Percentiles rank a stretch among this genome's conserved stretches.
These are phyloP conservation scores for Ustilago bromivora DNA, from an alignment of 1,284 basidiomycete species.

Conservation along the genomic window DNA sequence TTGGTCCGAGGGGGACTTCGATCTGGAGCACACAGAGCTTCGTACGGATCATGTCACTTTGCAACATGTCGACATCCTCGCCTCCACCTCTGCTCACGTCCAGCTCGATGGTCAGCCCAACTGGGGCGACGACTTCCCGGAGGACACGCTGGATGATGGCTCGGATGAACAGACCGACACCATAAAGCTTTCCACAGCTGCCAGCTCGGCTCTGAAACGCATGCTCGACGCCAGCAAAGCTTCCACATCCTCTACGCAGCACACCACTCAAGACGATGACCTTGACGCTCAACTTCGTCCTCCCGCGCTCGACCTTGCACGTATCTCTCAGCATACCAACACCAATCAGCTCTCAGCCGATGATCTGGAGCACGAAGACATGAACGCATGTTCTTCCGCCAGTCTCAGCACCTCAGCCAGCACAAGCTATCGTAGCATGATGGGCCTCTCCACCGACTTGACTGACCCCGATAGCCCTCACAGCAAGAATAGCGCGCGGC, in stretches of 20 bases:
- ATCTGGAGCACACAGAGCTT: constrained; percentile 37
- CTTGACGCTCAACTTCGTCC: constrained; percentile 32
- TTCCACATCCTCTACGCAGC: constrained; percentile 11
- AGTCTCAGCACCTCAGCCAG: constrained; percentile 48
- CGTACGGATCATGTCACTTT: constrained; percentile 35
- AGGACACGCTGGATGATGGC: constrained; percentile 20
- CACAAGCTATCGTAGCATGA: constrained; percentile 51
- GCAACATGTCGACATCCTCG: constrained; percentile 20
- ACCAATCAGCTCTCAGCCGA: background rate
- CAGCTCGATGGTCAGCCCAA: constrained; percentile 19
- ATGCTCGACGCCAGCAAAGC: constrained; percentile 41
- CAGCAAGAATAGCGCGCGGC: constrained; percentile 27
- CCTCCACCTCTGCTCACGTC: background rate
- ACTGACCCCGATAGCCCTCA: constrained; percentile 52
- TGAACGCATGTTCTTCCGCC: constrained; percentile 19
- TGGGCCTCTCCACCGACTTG: constrained; percentile 54
- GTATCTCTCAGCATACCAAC: constrained; percentile 16
- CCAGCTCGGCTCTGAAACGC: constrained; percentile 40
- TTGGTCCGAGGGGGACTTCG: constrained; percentile 51
- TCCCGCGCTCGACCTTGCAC: constrained; percentile 27
- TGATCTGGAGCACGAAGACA: constrained; percentile 6
- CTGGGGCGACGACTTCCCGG: constrained; percentile 26
- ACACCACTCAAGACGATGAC: constrained; percentile 2
- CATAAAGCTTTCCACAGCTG: constrained; percentile 46
- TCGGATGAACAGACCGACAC: constrained; percentile 52